Evolutionary conservation across 208 protist species (phyloP), one percentile per base, ranked within the genome.

Genomic region (Acanthamoeba castellanii): DNA sequence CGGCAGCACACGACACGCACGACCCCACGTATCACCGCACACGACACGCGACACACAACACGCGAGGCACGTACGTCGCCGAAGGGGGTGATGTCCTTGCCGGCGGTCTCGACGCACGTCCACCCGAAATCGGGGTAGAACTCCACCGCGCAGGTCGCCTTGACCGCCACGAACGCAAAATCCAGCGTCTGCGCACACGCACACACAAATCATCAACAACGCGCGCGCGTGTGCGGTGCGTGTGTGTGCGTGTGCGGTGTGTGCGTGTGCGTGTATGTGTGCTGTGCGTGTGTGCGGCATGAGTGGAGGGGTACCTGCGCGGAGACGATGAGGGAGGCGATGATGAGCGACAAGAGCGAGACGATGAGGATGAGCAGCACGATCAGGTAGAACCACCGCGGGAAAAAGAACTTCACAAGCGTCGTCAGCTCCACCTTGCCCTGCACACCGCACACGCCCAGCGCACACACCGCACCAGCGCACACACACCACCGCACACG

Each of bases 341-440:
- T 87, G 78, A 87, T 87, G 47, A 87, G 78, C 27, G 78, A 87
- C 14, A 87, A 47, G 4, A 87, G 78, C n/a, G 78, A 87, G 78
- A 87, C 47, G 50, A 87, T 87, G 78, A 87, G 78, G 78, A 87
- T 87, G 78, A 87, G 25, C 47, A 87, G 47, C 22, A 61, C 50
- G 22, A 9, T 37, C 47, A 64, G 50, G 50, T 87, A 87, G 50
- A 87, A 87, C 78, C 78, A 87, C 3, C 78, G 78, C 18, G 78
- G 78, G 50, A 87, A 87, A 27, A 87, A 87, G 78, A 87, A 87
- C 78, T 87, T 87, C 47, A 87, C 78, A 42, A 87, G n/a, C 42
- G 78, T 87, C 78, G 78, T 87, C 78, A 87, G 22, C 78, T 87
- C 78, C 37, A 87, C 78, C 78, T 87, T 87, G 78, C 78, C 78